Evolutionary conservation across 805 yeast species (phyloP).

Genomic region (Dipodascus albidus): DNA sequence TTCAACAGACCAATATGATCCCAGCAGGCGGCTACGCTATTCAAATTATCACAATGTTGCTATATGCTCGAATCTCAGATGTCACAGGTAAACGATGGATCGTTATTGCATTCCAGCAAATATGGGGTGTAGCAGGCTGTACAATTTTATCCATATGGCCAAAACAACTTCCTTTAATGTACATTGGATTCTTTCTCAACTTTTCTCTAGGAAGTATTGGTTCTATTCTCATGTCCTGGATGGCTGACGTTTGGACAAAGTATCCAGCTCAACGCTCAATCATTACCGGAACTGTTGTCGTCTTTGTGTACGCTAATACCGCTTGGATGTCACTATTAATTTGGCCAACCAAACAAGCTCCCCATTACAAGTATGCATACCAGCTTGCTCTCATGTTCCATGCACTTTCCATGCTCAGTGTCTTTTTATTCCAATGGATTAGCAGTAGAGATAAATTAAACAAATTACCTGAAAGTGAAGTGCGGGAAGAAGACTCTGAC

Average conservation of each 20-base stretch:
- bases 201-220: neutral
- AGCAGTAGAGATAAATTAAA: neutral
- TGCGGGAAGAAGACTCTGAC: neutral
- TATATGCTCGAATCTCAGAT: conserved; percentile 9
- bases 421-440: neutral
- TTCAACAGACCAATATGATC: conserved; percentile 9
- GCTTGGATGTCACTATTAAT: neutral
- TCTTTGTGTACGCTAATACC: neutral
- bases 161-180: neutral
- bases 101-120: neutral
- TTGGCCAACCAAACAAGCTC: neutral
- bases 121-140: neutral
- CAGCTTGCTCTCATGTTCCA: neutral
- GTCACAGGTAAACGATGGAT: conserved; percentile 9
- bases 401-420: neutral
- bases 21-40: conserved; percentile 9
- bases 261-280: neutral
- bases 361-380: neutral
- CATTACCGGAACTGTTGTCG: neutral
- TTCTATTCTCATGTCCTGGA: neutral
- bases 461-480: neutral
- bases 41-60: conserved; percentile 9
- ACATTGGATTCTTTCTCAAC: neutral
- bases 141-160: neutral
- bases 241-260: neutral